Evolutionary conservation across 139 green algal species (phyloP).

Genomic region (Mesotaenium endlicherianum): DNA sequence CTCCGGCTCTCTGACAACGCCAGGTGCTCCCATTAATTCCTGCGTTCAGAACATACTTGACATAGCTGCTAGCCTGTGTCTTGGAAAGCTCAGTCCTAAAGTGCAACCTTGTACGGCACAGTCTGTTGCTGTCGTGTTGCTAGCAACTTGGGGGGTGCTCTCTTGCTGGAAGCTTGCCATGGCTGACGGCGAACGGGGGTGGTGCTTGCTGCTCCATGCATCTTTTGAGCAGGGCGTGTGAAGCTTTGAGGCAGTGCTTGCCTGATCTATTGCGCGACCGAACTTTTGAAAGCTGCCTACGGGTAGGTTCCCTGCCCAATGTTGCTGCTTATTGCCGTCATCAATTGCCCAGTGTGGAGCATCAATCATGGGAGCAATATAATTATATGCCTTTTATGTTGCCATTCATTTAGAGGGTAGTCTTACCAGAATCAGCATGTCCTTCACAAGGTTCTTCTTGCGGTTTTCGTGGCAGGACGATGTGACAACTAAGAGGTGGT

Average conservation of each 20-base stretch:
- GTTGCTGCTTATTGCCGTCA: not conserved
- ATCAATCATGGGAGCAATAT: not conserved
- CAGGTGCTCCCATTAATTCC: constrained; percentile 8
- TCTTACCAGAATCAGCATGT: no score
- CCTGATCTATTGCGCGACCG: constrained; percentile 85
- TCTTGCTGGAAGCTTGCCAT: not conserved
- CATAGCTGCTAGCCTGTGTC: not conserved
- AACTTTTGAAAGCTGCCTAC: constrained; percentile 88
- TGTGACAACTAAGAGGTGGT: constrained; percentile 81
- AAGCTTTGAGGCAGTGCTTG: constrained; percentile 90
- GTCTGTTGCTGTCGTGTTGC: no score
- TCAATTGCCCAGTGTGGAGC: not conserved
- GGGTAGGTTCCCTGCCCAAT: constrained; percentile 43
- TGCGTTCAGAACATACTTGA: not conserved
- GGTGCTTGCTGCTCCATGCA: not conserved
- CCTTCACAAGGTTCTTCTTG: no score
- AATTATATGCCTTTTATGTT: not conserved
- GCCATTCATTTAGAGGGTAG: not conserved
- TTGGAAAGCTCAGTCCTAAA: not conserved
- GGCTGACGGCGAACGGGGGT: not conserved
- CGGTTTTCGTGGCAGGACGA: no score
- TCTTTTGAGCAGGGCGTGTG: constrained; percentile 65
- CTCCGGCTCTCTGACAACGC: constrained; percentile 86
- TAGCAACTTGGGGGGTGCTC: not conserved
- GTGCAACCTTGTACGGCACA: no score